A percentile compares a stretch with the other conserved stretches of the same genome.
These are phyloP conservation scores for Clonostachys solani DNA, from an alignment of 2,329 filamentous ascomycete genomes.

Conservation along the genomic window DNA sequence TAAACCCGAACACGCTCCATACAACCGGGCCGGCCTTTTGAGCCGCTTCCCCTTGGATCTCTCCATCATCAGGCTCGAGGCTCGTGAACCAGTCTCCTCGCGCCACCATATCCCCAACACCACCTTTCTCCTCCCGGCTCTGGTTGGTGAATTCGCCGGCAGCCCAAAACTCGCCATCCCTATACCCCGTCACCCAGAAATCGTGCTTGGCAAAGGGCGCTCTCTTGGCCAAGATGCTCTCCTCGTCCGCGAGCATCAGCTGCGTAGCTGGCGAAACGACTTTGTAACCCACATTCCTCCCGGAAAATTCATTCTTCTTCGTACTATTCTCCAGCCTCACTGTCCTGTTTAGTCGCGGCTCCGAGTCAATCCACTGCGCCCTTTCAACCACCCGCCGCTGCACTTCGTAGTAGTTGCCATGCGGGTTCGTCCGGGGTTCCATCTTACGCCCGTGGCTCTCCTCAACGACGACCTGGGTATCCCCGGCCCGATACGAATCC, in stretches of 20 bases:
- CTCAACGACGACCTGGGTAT: slow-evolving; percentile 43
- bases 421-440: slow-evolving; percentile 51
- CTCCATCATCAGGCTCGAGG: neutral
- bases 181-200: slow-evolving; percentile 43
- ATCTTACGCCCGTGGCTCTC: slow-evolving; percentile 28
- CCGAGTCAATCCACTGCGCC: slow-evolving; percentile 45
- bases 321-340: slow-evolving; percentile 43
- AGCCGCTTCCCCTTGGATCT: slow-evolving; percentile 1
- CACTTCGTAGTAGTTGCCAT: slow-evolving; percentile 57
- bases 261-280: slow-evolving; percentile 39
- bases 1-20: slow-evolving; percentile 44
- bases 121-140: slow-evolving; percentile 33
- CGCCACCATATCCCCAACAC: slow-evolving; percentile 40
- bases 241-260: slow-evolving; percentile 38
- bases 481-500: slow-evolving; percentile 37
- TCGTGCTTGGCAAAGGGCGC: slow-evolving; percentile 40
- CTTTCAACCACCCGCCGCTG: slow-evolving; percentile 38
- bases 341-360: slow-evolving; percentile 44
- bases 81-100: slow-evolving; percentile 39
- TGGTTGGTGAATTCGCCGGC: slow-evolving; percentile 48
- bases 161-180: slow-evolving; percentile 44
- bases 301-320: slow-evolving; percentile 40
- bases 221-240: slow-evolving; percentile 34
- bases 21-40: slow-evolving; percentile 27
- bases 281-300: slow-evolving; percentile 46